phyloP scores from a whole-genome alignment of 192 early-diverging fungal species.

The Gryganskiella cystojenkinii region DNA sequence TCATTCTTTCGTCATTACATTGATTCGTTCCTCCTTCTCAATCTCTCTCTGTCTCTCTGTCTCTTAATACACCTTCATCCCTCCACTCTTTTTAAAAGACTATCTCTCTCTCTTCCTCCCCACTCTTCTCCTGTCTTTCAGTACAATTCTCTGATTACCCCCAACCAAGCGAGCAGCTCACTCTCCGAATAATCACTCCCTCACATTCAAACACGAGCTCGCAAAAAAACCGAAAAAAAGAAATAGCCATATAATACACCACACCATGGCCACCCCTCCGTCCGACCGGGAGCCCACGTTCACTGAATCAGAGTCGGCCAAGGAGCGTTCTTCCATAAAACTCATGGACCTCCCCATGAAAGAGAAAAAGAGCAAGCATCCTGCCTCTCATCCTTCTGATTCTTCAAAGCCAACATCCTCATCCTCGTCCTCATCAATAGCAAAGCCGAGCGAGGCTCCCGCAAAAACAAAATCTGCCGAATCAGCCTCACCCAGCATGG shows the following conservation, averaged over 20 bases:
- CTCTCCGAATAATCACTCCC: neutral
- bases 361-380: constrained; percentile 20
- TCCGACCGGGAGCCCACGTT: constrained; percentile 12
- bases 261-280: constrained; percentile 9
- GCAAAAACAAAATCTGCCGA: constrained; percentile 1
- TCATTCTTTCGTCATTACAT: constrained; percentile 3
- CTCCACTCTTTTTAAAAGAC: neutral
- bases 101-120: neutral
- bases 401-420: neutral
- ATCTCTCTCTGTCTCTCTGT: neutral
- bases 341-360: constrained; percentile 51
- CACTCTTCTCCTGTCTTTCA: neutral
- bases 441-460: neutral
- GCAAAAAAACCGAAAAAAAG: too few relatives aligned
- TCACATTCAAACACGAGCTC: too few relatives aligned
- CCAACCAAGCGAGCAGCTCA: neutral
- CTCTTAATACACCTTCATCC: neutral
- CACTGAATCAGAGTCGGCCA: constrained; percentile 8
- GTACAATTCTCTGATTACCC: neutral
- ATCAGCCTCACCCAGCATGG: neutral
- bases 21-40: neutral
- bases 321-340: constrained; percentile 42
- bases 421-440: constrained; percentile 18
- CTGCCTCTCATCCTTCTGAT: neutral
- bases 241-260: too few relatives aligned